Evolutionary conservation across 768 basidiomycete genomes (phyloP), one percentile per base, ranked within the genome.

Genomic region (Rhizopogon vesiculosus): DNA sequence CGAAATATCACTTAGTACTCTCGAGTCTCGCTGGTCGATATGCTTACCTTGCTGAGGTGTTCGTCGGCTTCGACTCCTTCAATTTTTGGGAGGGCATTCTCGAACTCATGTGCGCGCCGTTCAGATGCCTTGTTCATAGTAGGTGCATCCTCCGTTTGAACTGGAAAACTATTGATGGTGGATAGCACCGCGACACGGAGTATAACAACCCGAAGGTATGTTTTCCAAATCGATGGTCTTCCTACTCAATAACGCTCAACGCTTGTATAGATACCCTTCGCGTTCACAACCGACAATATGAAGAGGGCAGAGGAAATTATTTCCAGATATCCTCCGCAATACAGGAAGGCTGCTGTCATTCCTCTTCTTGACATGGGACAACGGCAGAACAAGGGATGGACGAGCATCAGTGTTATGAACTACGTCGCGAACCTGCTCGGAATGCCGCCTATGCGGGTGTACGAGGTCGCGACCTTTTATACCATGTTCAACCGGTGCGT

Each of bases 401-500:
- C 96, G 25, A 93, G 90, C 69, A 96, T 99, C 61, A 93, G 90
- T 64, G 94, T 96, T 58, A 99, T 99, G 97, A 98, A 99, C 76
- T 92, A 94, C 64, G 89, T 99, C 53, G 97, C 97, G 1, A 89
- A 91, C 61, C 77, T 96, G 33, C 80, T 98, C 31, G 93, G 89
- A 65, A 89, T 99, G 83, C 92, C 90, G 9, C 91, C 92, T 51
- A 98, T 99, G 97, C 89, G 97, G 9, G 97, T 98, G 2, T 99
- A 99, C 70, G 97, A 99, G 73, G 97, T 99, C 50, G 96, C 96
- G 16, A 95, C 93, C 13, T 99, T 99, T 76, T 99, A 99, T 74
- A 99, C 97, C 63, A 98, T 99, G 96, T 98, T 98, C 81, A 99
- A 98, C 78, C 84, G 95, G 92, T 92, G 56, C 64, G 82, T 59